Percentiles rank a stretch among this genome's conserved stretches.
phyloP scores from a whole-genome alignment of 2,329 filamentous ascomycete species.

The Fusarium irregulare region DNA sequence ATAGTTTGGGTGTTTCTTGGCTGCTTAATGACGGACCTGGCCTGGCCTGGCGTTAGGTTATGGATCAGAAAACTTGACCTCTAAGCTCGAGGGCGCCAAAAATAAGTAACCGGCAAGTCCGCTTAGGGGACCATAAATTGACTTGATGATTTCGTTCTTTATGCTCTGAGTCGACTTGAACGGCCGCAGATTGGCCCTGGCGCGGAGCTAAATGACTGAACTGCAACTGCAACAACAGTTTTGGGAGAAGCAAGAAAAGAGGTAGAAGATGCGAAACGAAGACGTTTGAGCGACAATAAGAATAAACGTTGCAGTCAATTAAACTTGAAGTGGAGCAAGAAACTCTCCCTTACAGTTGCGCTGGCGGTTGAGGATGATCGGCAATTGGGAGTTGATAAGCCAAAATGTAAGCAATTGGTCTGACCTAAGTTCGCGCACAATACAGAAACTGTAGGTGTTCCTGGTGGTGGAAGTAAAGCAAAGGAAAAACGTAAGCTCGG shows the following conservation, averaged over 20 bases:
- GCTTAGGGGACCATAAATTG: background rate
- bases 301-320: conserved; percentile 11
- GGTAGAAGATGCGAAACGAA: background rate
- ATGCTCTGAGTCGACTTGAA: conserved; percentile 1
- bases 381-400: conserved; percentile 12
- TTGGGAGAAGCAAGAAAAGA: background rate
- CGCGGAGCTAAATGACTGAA: conserved; percentile 5
- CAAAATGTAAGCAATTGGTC: conserved; percentile 13
- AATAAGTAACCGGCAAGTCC: background rate
- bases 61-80: conserved; percentile 1
- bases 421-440: background rate
- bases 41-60: conserved; percentile 12
- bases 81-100: background rate
- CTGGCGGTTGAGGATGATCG: conserved; percentile 14
- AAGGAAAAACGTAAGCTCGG: background rate
- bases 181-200: conserved; percentile 29
- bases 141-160: background rate
- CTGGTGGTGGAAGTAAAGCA: background rate
- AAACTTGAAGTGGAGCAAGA: conserved; percentile 8
- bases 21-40: conserved; percentile 26
- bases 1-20: conserved; percentile 27
- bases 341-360: conserved; percentile 19
- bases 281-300: conserved; percentile 10
- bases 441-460: background rate
- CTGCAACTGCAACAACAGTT: conserved; percentile 13